These are phyloP conservation scores for Ottelia alismoides DNA, from an alignment of 106 monocot genomes.

Conservation along the genomic window DNA sequence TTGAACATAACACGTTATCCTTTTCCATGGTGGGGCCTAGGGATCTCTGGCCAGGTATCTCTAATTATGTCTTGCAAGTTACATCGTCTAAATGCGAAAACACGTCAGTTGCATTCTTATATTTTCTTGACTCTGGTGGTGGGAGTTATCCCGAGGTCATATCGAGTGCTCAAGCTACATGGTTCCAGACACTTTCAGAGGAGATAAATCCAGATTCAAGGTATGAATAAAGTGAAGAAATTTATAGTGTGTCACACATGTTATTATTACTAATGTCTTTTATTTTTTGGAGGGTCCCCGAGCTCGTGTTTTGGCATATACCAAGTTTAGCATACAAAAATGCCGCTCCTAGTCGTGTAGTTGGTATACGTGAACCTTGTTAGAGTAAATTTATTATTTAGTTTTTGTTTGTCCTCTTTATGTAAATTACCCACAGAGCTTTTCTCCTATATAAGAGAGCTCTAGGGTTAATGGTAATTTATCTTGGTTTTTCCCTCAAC, in stretches of 20 bases:
- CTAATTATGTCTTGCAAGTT: constrained; percentile 67
- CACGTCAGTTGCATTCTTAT: constrained; percentile 34
- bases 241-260: too few relatives aligned
- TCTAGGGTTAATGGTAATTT: too few relatives aligned
- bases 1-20: constrained; percentile 31
- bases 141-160: constrained; percentile 85
- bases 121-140: constrained; percentile 92
- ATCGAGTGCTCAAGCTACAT: constrained; percentile 58
- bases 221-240: too few relatives aligned
- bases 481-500: too few relatives aligned
- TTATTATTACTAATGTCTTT: too few relatives aligned
- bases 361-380: constrained; percentile 21
- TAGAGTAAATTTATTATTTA: too few relatives aligned
- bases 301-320: constrained; percentile 90
- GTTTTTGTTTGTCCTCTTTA: too few relatives aligned
- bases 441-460: too few relatives aligned
- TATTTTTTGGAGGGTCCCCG: constrained; percentile 37
- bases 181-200: constrained; percentile 48
- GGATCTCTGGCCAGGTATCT: constrained; percentile 72
- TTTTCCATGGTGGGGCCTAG: constrained; percentile 43
- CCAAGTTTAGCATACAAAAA: constrained; percentile 63
- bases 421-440: too few relatives aligned
- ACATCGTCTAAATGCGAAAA: constrained; percentile 27
- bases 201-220: constrained; percentile 45
- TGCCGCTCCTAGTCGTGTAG: constrained; percentile 38